These are phyloP conservation scores for Auricularia cornea DNA, from an alignment of 768 basidiomycete species.

Conservation along the genomic window DNA sequence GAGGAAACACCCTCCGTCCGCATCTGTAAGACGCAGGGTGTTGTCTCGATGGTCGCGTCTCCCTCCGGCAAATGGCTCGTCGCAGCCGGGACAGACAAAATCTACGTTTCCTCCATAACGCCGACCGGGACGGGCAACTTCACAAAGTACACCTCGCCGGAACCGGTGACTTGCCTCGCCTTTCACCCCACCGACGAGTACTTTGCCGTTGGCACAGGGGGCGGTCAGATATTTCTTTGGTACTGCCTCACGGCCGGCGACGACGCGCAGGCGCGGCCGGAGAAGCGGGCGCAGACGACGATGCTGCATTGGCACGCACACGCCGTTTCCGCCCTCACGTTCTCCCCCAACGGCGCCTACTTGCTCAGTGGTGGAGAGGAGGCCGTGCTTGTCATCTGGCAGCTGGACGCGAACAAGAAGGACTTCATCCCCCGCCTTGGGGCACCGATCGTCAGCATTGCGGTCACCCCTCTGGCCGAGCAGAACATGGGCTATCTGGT, in stretches of 20 bases:
- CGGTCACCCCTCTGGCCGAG: conserved; percentile 38
- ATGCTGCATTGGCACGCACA: conserved; percentile 97
- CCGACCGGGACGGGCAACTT: conserved; percentile 52
- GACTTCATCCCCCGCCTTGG: conserved; percentile 93
- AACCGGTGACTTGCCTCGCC: conserved; percentile 72
- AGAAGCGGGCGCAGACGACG: conserved; percentile 77
- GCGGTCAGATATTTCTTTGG: conserved; percentile 84
- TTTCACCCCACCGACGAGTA: conserved; percentile 87
- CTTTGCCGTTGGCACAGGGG: conserved; percentile 89
- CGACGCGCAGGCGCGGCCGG: conserved; percentile 34
- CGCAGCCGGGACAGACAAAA: conserved; percentile 63
- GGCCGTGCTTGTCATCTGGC: conserved; percentile 95
- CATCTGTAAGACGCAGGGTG: conserved; percentile 53
- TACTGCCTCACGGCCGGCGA: conserved; percentile 66
- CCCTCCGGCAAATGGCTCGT: conserved; percentile 73
- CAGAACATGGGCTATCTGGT: conserved; percentile 81
- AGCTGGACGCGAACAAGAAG: conserved; percentile 76
- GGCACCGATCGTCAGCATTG: conserved; percentile 68
- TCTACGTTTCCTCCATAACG: conserved; percentile 59
- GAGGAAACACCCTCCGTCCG: conserved; percentile 21
- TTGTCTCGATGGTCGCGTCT: conserved; percentile 62
- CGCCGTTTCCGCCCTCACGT: conserved; percentile 76
- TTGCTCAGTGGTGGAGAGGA: conserved; percentile 93
- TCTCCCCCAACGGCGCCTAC: conserved; percentile 87
- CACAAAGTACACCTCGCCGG: conserved; percentile 75